Evolutionary conservation across 2,329 filamentous ascomycete genomes (phyloP).

Genomic region (Phialophora macrospora): DNA sequence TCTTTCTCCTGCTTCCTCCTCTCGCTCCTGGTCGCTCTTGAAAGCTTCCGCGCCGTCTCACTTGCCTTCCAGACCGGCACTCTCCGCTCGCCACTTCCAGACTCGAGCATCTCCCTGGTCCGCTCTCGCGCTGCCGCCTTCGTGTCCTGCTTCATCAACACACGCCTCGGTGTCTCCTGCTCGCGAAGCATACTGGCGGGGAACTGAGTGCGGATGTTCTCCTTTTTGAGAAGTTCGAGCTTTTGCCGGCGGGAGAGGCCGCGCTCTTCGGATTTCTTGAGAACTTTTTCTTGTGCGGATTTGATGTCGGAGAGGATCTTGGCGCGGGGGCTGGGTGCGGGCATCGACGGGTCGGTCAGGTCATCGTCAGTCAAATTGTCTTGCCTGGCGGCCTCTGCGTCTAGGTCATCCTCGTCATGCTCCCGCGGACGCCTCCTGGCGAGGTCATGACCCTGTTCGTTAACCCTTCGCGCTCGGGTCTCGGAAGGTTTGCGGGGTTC

Average conservation of each 20-base stretch:
- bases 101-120: neutral
- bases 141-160: neutral
- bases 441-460: slow-evolving; percentile 8
- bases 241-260: slow-evolving; percentile 31
- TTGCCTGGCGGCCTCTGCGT: neutral
- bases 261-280: slow-evolving; percentile 16
- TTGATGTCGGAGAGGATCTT: slow-evolving; percentile 21
- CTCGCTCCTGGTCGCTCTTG: neutral
- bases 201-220: slow-evolving; percentile 28
- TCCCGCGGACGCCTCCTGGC: neutral
- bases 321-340: slow-evolving; percentile 7
- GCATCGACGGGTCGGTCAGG: slow-evolving; percentile 5
- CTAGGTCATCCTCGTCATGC: neutral
- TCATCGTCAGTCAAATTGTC: neutral
- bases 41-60: neutral
- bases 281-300: slow-evolving; percentile 1
- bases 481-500: slow-evolving; percentile 14
- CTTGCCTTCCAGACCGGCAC: slow-evolving; percentile 8
- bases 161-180: neutral
- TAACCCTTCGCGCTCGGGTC: neutral
- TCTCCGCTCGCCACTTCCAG: neutral
- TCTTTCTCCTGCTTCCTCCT: slow-evolving; percentile 6
- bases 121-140: neutral
- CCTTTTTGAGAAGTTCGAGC: slow-evolving; percentile 28
- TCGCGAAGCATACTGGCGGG: slow-evolving; percentile 25